Evolutionary conservation across 2,329 filamentous ascomycete species (phyloP).

Genomic region (Botryotinia narcissicola): DNA sequence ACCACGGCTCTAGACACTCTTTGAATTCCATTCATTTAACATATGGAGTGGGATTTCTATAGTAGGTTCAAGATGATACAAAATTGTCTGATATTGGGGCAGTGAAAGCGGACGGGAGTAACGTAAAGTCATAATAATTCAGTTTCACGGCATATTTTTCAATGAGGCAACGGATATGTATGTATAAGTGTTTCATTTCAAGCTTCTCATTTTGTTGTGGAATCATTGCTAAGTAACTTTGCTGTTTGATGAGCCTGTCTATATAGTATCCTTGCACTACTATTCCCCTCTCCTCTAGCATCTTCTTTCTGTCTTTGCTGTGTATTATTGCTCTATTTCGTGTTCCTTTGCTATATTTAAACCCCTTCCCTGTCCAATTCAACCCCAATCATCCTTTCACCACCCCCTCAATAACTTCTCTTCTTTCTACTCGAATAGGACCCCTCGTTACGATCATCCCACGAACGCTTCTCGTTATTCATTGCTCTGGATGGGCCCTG

Average conservation of each 20-base stretch:
- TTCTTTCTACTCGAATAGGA: background rate
- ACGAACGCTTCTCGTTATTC: background rate
- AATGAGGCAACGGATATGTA: background rate
- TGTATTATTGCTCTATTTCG: fast-evolving
- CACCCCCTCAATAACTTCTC: background rate
- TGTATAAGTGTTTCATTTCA: background rate
- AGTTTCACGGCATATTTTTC: background rate
- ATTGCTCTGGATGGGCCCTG: background rate
- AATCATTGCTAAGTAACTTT: background rate
- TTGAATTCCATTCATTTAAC: background rate
- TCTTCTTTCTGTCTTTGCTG: background rate
- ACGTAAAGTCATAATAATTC: background rate
- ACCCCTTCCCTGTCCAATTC: background rate
- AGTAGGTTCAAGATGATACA: background rate
- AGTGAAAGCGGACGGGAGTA: background rate
- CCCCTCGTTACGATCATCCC: background rate
- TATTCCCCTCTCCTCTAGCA: background rate
- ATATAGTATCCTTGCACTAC: background rate
- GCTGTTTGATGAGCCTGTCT: background rate
- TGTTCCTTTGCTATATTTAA: background rate
- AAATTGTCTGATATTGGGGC: background rate
- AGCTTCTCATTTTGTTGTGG: background rate
- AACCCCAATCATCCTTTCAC: background rate
- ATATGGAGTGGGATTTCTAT: background rate
- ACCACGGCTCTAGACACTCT: background rate